A percentile compares a stretch with the other conserved stretches of the same genome.
phyloP scores from a whole-genome alignment of 2,329 filamentous ascomycete genomes.

The Phaeosphaeriaceae sp. region DNA sequence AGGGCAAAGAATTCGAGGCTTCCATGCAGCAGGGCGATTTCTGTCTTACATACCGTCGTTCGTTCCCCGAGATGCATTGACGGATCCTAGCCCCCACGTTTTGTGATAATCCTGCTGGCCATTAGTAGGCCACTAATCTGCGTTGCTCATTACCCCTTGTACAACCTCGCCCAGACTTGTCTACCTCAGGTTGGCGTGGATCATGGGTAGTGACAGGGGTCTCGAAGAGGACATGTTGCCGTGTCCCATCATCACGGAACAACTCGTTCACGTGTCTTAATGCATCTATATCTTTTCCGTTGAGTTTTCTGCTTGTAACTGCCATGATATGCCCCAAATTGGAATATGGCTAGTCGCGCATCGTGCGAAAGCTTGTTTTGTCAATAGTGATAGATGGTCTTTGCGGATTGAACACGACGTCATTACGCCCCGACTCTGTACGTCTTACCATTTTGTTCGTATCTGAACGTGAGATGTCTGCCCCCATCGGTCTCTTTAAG shows the following conservation, averaged over 20 bases:
- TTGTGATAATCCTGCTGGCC: neutral
- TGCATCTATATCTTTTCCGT: too few relatives aligned
- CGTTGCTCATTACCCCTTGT: neutral
- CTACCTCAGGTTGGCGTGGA: neutral
- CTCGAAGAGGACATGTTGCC: too few relatives aligned
- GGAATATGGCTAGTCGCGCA: neutral
- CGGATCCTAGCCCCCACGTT: neutral
- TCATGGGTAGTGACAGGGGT: too few relatives aligned
- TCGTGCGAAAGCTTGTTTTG: neutral
- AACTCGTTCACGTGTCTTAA: too few relatives aligned
- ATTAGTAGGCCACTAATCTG: neutral
- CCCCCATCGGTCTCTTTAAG: neutral
- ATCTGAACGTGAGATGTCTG: neutral
- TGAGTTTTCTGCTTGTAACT: too few relatives aligned
- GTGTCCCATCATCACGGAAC: too few relatives aligned
- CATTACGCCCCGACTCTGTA: neutral
- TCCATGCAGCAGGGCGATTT: neutral
- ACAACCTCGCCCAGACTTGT: neutral
- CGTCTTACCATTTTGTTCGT: neutral
- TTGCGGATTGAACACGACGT: neutral
- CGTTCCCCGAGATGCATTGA: neutral
- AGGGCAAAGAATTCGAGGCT: neutral
- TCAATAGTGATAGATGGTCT: neutral
- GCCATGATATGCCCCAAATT: neutral
- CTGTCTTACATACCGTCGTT: neutral